Base-by-base conservation (phyloP, 768 basidiomycete genomes). In the Pleurotus pulmonarius region DNA sequence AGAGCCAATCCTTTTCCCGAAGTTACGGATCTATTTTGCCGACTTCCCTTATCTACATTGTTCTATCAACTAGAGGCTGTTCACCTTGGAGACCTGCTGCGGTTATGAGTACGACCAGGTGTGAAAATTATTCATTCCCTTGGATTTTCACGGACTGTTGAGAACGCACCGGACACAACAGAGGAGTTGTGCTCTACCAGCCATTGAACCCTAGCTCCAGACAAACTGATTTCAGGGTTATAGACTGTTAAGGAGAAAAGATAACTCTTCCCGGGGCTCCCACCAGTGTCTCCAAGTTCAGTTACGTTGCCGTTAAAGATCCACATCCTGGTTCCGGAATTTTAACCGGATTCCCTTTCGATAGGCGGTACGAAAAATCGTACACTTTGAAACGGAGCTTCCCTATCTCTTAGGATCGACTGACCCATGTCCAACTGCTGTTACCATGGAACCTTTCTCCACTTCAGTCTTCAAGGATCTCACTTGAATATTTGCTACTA, bases 401-500 rank as follows among this genome's bases (percentile, higher is more conserved):
- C 86, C 85, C 83, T 86, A 83, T 79, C 78, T 82, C 83, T 85
- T 85, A 85, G 83, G 85, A 87, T 85, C 83, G 83, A 86, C 85
- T 88, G 78, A 87, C 85, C 85, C 85, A 83, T 86, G 85, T 86
- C 81, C 86, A 87, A 87, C 84, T 85, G 83, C 84, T 86, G 85
- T 87, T 86, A 85, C 82, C 86, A 86, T 83, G 84, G 84, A 86
- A 86, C 86, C 85, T 85, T 87, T 88, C 81, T 85, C 86, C 86
- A 87, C 86, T 87, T 87, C 86, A 86, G 86, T 86, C 85, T 83
- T 85, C 85, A 85, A 86, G 83, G 86, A 78, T 86, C 85, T 84
- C 85, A 84, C 82, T 86, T 83, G 86, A 86, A 83, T 87, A 87
- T 87, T 87, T 87, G 86, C 85, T 87, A 87, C 86, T 87, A 83